A percentile compares a stretch with the other conserved stretches of the same genome.
Evolutionary conservation across 768 basidiomycete genomes (phyloP).

Genomic region (Lentinula sp.): DNA sequence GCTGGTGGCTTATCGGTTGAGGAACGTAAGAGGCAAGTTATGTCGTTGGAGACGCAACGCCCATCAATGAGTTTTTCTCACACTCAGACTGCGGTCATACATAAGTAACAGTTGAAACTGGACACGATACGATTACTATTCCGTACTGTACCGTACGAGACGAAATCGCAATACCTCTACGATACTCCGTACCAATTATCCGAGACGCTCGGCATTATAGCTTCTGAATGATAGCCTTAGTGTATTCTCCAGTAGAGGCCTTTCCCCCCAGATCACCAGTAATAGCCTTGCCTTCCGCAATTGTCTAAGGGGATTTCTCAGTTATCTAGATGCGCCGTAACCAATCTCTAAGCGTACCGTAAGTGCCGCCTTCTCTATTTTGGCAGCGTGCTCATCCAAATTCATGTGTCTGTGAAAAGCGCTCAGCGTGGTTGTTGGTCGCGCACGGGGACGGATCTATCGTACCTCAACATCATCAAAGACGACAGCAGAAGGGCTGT

Average conservation of each 20-base stretch:
- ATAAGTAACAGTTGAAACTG: neutral
- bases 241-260: constrained; percentile 85
- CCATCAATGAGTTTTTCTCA: neutral
- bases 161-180: neutral
- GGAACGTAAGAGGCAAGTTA: constrained; percentile 19
- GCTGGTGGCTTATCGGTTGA: constrained; percentile 31
- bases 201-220: constrained; percentile 29
- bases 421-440: constrained; percentile 10
- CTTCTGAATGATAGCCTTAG: constrained; percentile 78
- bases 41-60: neutral
- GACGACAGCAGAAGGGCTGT: constrained; percentile 95
- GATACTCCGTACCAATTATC: constrained; percentile 7
- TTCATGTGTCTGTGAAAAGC: constrained; percentile 76
- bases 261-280: constrained; percentile 96
- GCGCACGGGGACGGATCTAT: constrained; percentile 13
- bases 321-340: constrained; percentile 1
- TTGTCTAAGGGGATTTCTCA: constrained; percentile 53
- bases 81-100: neutral
- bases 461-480: constrained; percentile 94
- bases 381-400: constrained; percentile 72
- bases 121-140: neutral
- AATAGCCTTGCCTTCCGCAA: constrained; percentile 92
- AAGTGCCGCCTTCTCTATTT: constrained; percentile 90
- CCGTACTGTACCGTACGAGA: neutral
- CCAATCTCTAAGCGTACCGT: constrained; percentile 46